phyloP scores from a whole-genome alignment of 306 rosid genomes.

The Vigna nakashimae region DNA sequence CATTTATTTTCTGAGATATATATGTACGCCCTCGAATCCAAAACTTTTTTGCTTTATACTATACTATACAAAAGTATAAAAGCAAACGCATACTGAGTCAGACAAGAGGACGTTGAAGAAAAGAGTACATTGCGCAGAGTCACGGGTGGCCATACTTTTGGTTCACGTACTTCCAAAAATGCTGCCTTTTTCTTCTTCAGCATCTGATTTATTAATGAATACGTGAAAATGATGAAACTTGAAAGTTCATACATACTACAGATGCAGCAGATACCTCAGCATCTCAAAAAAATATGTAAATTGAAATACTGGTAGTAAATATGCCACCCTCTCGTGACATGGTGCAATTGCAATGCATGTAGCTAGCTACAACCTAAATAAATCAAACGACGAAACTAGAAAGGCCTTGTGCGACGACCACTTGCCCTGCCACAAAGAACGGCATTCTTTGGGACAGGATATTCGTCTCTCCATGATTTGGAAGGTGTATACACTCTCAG shows the following conservation, averaged over 20 bases:
- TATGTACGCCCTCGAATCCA: neutral
- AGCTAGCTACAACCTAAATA: no score
- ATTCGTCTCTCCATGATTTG: slow-evolving; percentile 79
- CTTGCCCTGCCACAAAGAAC: slow-evolving; percentile 85
- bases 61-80: neutral
- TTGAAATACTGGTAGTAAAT: slow-evolving; percentile 4
- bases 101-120: neutral
- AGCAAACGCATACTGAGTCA: neutral
- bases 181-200: neutral
- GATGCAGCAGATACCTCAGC: slow-evolving; percentile 10
- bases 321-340: slow-evolving; percentile 78
- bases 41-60: neutral
- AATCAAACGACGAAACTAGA: slow-evolving; percentile 15
- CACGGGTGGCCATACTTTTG: neutral
- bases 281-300: slow-evolving; percentile 12
- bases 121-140: neutral
- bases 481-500: slow-evolving; percentile 77
- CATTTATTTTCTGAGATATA: no score
- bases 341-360: neutral
- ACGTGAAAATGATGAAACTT: slow-evolving; percentile 28
- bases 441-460: slow-evolving; percentile 82
- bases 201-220: neutral
- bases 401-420: slow-evolving; percentile 80
- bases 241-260: neutral
- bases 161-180: slow-evolving; percentile 7